Evolutionary conservation across 2,329 filamentous ascomycete genomes (phyloP).

Genomic region (Arthrobotrys megalospora): DNA sequence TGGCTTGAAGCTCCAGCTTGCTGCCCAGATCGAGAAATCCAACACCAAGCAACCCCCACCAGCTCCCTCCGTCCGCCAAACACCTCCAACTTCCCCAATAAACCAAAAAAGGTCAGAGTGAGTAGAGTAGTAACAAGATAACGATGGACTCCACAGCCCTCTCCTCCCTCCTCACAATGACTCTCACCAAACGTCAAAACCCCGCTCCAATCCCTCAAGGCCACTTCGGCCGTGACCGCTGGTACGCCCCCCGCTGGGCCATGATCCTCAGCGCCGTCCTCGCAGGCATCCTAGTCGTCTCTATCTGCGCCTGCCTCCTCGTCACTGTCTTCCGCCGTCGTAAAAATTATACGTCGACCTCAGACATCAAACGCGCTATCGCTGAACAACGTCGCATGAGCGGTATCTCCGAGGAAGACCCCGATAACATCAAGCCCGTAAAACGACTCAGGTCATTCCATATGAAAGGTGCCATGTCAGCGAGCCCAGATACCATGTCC

Average conservation of each 20-base stretch:
- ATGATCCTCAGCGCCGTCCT: slow-evolving; percentile 51
- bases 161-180: slow-evolving; percentile 39
- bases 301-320: slow-evolving; percentile 15
- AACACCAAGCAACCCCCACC: slow-evolving; percentile 20
- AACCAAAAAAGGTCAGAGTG: not conserved
- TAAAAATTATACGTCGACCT: slow-evolving; percentile 12
- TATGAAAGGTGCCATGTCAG: slow-evolving; percentile 42
- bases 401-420: slow-evolving; percentile 52
- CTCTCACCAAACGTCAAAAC: slow-evolving; percentile 49
- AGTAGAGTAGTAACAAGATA: not conserved
- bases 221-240: slow-evolving; percentile 53
- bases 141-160: slow-evolving; percentile 36
- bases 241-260: slow-evolving; percentile 44
- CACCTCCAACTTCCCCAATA: not conserved
- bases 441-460: slow-evolving; percentile 58
- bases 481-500: slow-evolving; percentile 20
- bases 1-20: slow-evolving; percentile 31
- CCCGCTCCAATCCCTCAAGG: slow-evolving; percentile 47
- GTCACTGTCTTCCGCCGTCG: slow-evolving; percentile 27
- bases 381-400: slow-evolving; percentile 50
- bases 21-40: slow-evolving; percentile 31
- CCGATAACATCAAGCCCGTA: slow-evolving; percentile 56
- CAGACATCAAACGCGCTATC: slow-evolving; percentile 49
- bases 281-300: slow-evolving; percentile 30
- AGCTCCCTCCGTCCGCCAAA: slow-evolving; percentile 10